phyloP scores from a whole-genome alignment of 2,329 filamentous ascomycete species.

The Cordyceps javanica region DNA sequence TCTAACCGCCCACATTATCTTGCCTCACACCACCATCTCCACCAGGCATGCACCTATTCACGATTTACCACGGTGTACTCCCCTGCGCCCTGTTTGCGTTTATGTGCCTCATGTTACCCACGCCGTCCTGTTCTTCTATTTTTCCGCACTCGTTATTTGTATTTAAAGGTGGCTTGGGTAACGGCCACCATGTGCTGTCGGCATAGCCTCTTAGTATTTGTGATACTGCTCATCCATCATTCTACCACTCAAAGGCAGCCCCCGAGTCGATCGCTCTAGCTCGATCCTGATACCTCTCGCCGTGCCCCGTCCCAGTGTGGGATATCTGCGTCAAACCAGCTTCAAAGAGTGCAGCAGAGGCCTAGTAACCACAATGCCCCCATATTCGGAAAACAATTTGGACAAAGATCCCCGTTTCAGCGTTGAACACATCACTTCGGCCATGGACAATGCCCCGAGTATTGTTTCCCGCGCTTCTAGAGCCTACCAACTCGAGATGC shows the following conservation, averaged over 20 bases:
- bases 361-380: neutral
- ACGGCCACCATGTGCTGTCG: neutral
- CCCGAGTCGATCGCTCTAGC: neutral
- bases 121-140: neutral
- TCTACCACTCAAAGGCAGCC: too few relatives aligned
- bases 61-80: neutral
- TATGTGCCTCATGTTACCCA: neutral
- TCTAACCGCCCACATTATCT: neutral
- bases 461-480: slow-evolving; percentile 37
- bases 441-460: slow-evolving; percentile 1
- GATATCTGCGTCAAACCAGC: neutral
- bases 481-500: slow-evolving; percentile 72
- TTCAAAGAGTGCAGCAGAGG: neutral
- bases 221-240: neutral
- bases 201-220: neutral
- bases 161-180: neutral
- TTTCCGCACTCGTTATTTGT: neutral
- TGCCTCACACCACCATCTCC: neutral
- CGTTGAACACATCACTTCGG: neutral
- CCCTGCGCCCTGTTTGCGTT: neutral
- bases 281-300: too few relatives aligned
- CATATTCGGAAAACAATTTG: neutral
- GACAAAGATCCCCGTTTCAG: neutral
- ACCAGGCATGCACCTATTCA: neutral
- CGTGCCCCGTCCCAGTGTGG: too few relatives aligned